These are phyloP conservation scores for Platismatia glauca DNA, from an alignment of 495 filamentous ascomycete genomes.

Conservation along the genomic window DNA sequence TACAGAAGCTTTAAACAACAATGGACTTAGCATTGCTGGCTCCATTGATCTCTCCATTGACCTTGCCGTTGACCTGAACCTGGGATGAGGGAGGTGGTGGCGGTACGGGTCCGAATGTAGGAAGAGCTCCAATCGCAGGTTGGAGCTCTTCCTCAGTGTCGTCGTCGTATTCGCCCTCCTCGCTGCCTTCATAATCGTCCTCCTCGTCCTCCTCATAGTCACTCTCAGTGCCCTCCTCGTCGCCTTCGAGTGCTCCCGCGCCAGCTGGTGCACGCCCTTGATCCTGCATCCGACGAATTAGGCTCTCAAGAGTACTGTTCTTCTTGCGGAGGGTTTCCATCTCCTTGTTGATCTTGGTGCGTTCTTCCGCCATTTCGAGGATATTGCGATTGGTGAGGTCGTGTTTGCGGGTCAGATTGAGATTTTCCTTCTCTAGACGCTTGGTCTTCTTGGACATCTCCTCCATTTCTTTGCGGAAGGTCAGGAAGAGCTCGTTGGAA, in stretches of 20 bases:
- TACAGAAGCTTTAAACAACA: conserved; percentile 26
- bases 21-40: conserved; percentile 23
- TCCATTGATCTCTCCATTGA: conserved; percentile 38
- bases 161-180: conserved; percentile 61
- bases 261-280: conserved; percentile 62
- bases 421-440: conserved; percentile 92
- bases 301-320: conserved; percentile 82
- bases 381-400: conserved; percentile 92
- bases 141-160: conserved; percentile 53
- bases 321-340: conserved; percentile 76
- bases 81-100: conserved; percentile 47
- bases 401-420: conserved; percentile 82
- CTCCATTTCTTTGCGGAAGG: conserved; percentile 99
- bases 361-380: conserved; percentile 95
- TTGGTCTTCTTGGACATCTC: conserved; percentile 99
- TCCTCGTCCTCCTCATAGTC: conserved; percentile 58
- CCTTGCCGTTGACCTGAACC: conserved; percentile 38
- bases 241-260: conserved; percentile 48
- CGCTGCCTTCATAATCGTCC: conserved; percentile 66
- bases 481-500: conserved; percentile 95
- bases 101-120: conserved; percentile 43
- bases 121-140: conserved; percentile 38
- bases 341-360: conserved; percentile 71
- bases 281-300: conserved; percentile 89
- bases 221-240: conserved; percentile 62